phyloP scores from a whole-genome alignment of 2,329 filamentous ascomycete genomes.

The Myriosclerotinia duriaeana region DNA sequence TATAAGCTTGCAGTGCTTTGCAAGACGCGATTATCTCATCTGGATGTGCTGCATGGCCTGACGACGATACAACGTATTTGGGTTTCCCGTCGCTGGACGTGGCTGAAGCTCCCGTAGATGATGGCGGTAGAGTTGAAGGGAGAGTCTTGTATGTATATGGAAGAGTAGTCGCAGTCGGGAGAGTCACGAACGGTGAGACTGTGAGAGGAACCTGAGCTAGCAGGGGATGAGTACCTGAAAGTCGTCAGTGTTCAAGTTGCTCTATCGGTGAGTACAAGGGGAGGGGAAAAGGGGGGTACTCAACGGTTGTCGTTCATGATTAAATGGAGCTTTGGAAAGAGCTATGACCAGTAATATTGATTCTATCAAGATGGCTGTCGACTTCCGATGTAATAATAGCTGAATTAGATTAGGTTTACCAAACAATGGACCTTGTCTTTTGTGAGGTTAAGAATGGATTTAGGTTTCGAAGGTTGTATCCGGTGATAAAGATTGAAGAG shows the following conservation, averaged over 20 bases:
- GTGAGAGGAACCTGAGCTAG: conserved; percentile 90
- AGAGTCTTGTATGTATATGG: conserved; percentile 94
- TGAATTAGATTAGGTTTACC: conserved; percentile 7
- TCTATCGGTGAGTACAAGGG: conserved; percentile 5
- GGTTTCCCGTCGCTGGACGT: conserved; percentile 50
- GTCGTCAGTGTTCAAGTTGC: conserved; percentile 4
- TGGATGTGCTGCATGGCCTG: conserved; percentile 81
- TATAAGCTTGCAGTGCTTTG: conserved; percentile 71
- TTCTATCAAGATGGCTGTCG: background rate
- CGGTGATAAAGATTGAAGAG: background rate
- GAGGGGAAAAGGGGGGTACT: conserved; percentile 7
- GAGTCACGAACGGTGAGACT: conserved; percentile 88
- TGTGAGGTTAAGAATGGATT: background rate
- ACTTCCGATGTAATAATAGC: conserved; percentile 2
- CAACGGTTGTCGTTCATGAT: conserved; percentile 23
- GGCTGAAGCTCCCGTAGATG: conserved; percentile 56
- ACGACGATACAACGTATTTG: conserved; percentile 73
- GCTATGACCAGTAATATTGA: conserved; percentile 17
- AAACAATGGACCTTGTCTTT: background rate
- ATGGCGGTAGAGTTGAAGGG: conserved; percentile 79
- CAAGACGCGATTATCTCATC: conserved; percentile 83
- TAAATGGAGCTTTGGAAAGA: conserved; percentile 10
- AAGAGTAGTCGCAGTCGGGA: conserved; percentile 85
- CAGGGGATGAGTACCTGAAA: conserved; percentile 73
- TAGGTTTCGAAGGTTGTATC: conserved; percentile 7